phyloP scores from a whole-genome alignment of 768 basidiomycete species.

The Mycena albidolilacea region DNA sequence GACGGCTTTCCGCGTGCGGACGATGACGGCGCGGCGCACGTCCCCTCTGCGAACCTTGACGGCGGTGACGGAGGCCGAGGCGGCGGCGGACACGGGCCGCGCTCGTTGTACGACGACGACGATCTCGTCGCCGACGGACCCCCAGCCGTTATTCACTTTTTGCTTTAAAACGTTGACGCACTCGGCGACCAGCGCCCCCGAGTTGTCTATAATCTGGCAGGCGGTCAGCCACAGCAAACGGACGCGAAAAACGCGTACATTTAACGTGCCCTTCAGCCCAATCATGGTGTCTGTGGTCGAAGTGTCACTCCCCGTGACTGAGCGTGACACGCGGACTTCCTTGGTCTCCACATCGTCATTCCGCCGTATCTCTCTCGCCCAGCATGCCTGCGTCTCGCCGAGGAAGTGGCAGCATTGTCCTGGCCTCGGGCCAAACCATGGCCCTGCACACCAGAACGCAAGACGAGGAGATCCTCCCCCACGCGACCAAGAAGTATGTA shows the following conservation, averaged over 20 bases:
- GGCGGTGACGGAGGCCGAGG: constrained; percentile 79
- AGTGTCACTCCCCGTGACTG: neutral
- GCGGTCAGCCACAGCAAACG: constrained; percentile 1
- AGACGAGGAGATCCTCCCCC: constrained; percentile 89
- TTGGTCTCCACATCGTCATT: neutral
- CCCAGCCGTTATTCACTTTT: constrained; percentile 97
- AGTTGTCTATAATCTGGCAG: constrained; percentile 95
- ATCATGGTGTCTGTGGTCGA: constrained; percentile 71
- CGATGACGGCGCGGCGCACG: constrained; percentile 95
- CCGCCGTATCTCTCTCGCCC: neutral
- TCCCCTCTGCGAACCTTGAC: constrained; percentile 95
- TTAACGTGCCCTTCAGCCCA: constrained; percentile 93
- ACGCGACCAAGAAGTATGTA: constrained; percentile 92
- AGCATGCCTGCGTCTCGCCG: constrained; percentile 79
- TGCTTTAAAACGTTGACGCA: constrained; percentile 97
- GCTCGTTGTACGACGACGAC: constrained; percentile 96
- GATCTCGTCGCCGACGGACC: constrained; percentile 94
- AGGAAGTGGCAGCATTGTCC: constrained; percentile 81
- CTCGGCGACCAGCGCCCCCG: constrained; percentile 94
- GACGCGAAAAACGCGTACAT: constrained; percentile 63
- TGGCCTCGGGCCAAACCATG: constrained; percentile 83
- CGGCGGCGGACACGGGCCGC: constrained; percentile 80
- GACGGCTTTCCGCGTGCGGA: constrained; percentile 91
- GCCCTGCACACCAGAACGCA: constrained; percentile 92
- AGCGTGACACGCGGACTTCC: neutral